Conservation (phyloP, 495 filamentous ascomycete genomes). For the Cercophora scortea region DNA sequence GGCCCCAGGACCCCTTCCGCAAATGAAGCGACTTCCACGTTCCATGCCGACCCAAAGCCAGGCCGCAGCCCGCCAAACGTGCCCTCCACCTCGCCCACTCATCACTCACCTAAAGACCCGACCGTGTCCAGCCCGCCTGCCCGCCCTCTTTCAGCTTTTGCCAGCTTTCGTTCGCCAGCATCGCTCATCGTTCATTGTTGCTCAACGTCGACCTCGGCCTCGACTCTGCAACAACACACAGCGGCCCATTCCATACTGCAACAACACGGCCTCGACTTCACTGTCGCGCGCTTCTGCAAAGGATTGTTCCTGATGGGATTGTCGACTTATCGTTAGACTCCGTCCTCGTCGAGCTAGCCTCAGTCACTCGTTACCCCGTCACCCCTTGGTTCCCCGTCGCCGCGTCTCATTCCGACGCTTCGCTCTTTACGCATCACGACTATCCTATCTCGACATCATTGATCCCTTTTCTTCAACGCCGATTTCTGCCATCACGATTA, state of each 20-base stretch:
- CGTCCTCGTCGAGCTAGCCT: conserved; percentile 40
- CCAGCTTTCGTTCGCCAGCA: background rate
- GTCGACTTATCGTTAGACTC: conserved; percentile 7
- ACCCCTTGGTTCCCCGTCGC: too few relatives aligned
- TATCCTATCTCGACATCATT: background rate
- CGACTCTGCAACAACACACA: conserved; percentile 5
- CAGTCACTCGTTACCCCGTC: conserved; percentile 39
- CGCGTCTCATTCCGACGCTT: too few relatives aligned
- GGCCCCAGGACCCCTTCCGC: conserved; percentile 23
- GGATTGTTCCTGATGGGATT: conserved; percentile 6
- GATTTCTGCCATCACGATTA: too few relatives aligned
- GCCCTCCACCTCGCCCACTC: conserved; percentile 5
- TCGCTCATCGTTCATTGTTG: conserved; percentile 5
- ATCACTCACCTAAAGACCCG: background rate
- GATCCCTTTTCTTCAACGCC: background rate
- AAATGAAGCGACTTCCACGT: conserved; percentile 14
- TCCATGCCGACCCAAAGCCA: background rate
- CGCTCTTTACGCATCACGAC: too few relatives aligned
- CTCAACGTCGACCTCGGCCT: conserved; percentile 11
- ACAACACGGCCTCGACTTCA: too few relatives aligned
- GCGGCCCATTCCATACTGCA: conserved; percentile 1
- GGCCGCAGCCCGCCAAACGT: conserved; percentile 17
- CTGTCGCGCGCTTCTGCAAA: too few relatives aligned
- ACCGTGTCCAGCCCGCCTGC: too few relatives aligned
- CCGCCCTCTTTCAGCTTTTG: conserved; percentile 11